Conservation (phyloP, 306 rosid species). For the Pueraria montana region DNA sequence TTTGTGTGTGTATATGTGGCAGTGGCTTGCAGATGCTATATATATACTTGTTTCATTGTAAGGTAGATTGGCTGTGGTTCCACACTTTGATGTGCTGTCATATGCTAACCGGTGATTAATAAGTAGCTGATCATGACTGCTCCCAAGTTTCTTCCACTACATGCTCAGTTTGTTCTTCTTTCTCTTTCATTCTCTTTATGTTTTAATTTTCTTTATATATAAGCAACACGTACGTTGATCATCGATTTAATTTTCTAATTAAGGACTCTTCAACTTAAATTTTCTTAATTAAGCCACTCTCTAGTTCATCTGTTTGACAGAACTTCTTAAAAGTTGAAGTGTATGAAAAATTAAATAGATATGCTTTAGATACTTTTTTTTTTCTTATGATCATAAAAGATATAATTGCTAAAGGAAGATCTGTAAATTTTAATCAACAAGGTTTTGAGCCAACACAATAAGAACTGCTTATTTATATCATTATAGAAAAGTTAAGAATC, state of each 20-base stretch:
- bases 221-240: not conserved
- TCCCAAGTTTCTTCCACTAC: not conserved
- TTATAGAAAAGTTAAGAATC: too few species aligned
- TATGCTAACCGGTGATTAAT: not conserved
- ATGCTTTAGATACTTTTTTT: not conserved
- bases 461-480: not conserved
- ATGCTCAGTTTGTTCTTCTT: not conserved
- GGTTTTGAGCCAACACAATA: too few species aligned
- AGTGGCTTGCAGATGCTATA: too few species aligned
- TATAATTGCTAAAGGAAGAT: not conserved
- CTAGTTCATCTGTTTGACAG: not conserved
- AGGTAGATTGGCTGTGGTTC: too few species aligned
- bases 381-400: not conserved
- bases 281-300: not conserved
- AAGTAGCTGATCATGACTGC: conserved; percentile 18
- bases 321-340: not conserved
- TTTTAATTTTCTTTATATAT: not conserved
- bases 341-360: not conserved
- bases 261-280: not conserved
- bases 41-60: too few species aligned
- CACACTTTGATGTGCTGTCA: not conserved
- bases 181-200: not conserved
- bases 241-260: not conserved
- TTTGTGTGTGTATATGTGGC: too few species aligned
- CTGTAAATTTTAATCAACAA: not conserved